phyloP scores from a whole-genome alignment of 2,329 filamentous ascomycete genomes.

The Ciborinia camelliae region DNA sequence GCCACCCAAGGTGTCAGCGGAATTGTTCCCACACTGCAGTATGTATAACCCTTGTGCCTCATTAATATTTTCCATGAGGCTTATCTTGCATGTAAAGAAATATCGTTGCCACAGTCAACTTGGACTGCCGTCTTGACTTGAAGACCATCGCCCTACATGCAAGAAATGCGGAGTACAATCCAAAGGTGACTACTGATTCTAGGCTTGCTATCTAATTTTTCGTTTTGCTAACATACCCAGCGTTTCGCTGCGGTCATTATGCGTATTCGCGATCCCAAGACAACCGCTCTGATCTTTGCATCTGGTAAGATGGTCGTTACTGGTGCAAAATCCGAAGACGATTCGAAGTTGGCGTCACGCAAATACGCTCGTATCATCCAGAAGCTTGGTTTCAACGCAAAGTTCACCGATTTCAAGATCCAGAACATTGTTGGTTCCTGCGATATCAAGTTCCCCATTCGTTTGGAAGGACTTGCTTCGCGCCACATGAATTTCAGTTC shows the following conservation, averaged over 20 bases:
- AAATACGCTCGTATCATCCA: conserved; percentile 99
- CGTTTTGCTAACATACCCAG: conserved; percentile 50
- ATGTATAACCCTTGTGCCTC: conserved; percentile 60
- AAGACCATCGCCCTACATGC: conserved; percentile 99
- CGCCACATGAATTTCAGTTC: conserved; percentile 99
- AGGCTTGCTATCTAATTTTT: conserved; percentile 44
- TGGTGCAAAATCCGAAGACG: conserved; percentile 95
- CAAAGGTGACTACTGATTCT: conserved; percentile 68
- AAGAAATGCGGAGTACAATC: conserved; percentile 97
- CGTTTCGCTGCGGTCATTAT: conserved; percentile 99
- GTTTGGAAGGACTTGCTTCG: conserved; percentile 89
- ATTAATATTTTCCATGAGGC: conserved; percentile 42
- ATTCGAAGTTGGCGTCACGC: conserved; percentile 91
- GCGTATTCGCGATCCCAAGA: conserved; percentile 99
- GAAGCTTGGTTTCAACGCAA: conserved; percentile 98
- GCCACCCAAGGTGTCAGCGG: conserved; percentile 78
- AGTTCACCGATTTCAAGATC: conserved; percentile 99
- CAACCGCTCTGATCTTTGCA: conserved; percentile 95
- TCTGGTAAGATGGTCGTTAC: conserved; percentile 99
- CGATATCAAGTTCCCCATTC: conserved; percentile 99
- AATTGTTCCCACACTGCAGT: conserved; percentile 92
- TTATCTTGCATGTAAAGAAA: conserved; percentile 69
- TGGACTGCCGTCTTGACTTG: conserved; percentile 93
- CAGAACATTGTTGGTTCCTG: conserved; percentile 99
- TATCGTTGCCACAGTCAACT: conserved; percentile 97